Conservation (phyloP, 495 filamentous ascomycete species). For the Sabuloglossum arenarium region DNA sequence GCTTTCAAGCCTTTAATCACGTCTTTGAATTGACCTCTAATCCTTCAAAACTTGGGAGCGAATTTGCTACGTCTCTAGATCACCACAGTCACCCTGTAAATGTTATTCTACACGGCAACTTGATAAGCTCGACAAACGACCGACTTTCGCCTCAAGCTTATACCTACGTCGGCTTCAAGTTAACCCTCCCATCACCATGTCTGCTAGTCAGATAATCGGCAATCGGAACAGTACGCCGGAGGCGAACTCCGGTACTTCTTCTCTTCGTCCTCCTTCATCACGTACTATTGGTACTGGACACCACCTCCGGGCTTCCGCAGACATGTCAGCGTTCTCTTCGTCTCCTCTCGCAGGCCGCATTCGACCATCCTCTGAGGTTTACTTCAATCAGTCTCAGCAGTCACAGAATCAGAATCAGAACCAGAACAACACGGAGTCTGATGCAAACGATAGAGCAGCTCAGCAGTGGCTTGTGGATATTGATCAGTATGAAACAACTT, state of each 20-base stretch:
- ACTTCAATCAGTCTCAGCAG: constrained; percentile 54
- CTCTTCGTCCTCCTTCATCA: constrained; percentile 74
- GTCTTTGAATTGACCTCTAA: too few species aligned
- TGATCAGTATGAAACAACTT: constrained; percentile 88
- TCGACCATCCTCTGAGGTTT: constrained; percentile 81
- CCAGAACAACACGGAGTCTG: constrained; percentile 46
- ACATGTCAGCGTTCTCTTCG: constrained; percentile 70
- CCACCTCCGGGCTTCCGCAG: constrained; percentile 82
- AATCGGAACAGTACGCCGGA: constrained; percentile 98
- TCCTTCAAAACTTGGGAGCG: background rate
- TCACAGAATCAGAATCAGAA: constrained; percentile 37
- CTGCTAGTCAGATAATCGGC: constrained; percentile 47
- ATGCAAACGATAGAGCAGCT: constrained; percentile 77
- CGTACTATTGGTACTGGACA: constrained; percentile 61
- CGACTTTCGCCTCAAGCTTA: background rate
- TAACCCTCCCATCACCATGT: too few species aligned
- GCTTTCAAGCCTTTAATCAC: background rate
- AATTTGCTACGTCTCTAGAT: background rate
- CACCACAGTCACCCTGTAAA: background rate
- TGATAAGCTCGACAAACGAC: background rate
- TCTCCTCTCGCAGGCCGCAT: constrained; percentile 63
- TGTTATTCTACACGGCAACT: background rate
- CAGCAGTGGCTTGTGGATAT: constrained; percentile 99
- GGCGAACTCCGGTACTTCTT: constrained; percentile 47
- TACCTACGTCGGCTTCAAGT: background rate